phyloP scores from a whole-genome alignment of 2,329 filamentous ascomycete genomes.

The Stachybotrys chartarum region DNA sequence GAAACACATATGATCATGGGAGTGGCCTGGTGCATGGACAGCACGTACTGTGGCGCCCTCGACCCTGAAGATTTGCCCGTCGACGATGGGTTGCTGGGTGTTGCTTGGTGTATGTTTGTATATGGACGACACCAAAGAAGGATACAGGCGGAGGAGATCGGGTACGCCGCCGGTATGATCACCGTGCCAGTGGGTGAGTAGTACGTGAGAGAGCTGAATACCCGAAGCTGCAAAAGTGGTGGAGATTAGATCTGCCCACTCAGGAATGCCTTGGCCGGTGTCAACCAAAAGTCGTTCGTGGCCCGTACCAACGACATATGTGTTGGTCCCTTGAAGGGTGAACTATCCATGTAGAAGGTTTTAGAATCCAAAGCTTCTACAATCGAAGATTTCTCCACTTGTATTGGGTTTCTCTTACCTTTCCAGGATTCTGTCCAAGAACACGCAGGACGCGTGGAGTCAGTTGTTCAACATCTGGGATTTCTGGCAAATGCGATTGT shows the following conservation, averaged over 20 bases:
- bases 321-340: constrained; percentile 5
- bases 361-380: not conserved
- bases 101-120: constrained; percentile 48
- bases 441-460: not conserved
- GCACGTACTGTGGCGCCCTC: constrained; percentile 54
- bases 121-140: constrained; percentile 21
- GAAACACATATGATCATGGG: constrained; percentile 60
- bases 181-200: constrained; percentile 70
- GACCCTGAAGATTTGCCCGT: constrained; percentile 42
- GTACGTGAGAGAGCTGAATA: constrained; percentile 29
- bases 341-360: not conserved
- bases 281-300: constrained; percentile 2
- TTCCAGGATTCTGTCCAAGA: not conserved
- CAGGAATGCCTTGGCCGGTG: not conserved
- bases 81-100: constrained; percentile 27
- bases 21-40: constrained; percentile 61
- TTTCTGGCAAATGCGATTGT: not conserved
- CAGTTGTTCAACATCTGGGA: not conserved
- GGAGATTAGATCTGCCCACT: constrained; percentile 15
- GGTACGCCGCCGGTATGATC: constrained; percentile 63
- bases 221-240: not conserved
- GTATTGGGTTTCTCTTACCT: not conserved
- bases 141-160: constrained; percentile 38
- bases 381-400: not conserved
- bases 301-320: constrained; percentile 4